phyloP scores from a whole-genome alignment of 2,329 filamentous ascomycete species.

The Lojkania enalia region DNA sequence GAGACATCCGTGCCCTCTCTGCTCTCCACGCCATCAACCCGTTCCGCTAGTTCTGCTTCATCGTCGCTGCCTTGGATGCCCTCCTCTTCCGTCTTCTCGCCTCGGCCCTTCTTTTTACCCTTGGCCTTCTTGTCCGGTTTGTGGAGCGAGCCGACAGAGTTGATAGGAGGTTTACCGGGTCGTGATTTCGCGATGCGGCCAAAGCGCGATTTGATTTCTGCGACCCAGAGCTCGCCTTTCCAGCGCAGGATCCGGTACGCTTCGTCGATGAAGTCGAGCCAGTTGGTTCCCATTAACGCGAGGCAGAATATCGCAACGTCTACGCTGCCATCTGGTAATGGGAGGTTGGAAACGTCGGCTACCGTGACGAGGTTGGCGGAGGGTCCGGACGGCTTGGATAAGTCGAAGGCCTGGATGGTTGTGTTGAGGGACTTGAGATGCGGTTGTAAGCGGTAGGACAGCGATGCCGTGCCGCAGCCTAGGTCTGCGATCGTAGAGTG shows the following conservation, averaged over 20 bases:
- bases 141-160: conserved; percentile 62
- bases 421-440: conserved; percentile 70
- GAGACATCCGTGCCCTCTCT: conserved; percentile 79
- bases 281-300: conserved; percentile 98
- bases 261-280: conserved; percentile 95
- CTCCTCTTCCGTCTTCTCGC: conserved; percentile 53
- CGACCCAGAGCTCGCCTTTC: conserved; percentile 95
- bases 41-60: conserved; percentile 63
- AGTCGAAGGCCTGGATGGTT: conserved; percentile 80
- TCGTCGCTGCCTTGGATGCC: conserved; percentile 55
- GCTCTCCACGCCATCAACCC: conserved; percentile 69
- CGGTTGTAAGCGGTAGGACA: conserved; percentile 69
- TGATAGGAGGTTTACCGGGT: conserved; percentile 55
- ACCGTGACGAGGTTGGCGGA: conserved; percentile 76
- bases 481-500: conserved; percentile 83
- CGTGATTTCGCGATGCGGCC: conserved; percentile 60
- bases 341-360: conserved; percentile 85
- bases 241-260: conserved; percentile 88
- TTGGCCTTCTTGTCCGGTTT: conserved; percentile 33
- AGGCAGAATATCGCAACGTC: conserved; percentile 95
- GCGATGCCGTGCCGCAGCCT: conserved; percentile 87
- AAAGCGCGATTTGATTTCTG: conserved; percentile 95
- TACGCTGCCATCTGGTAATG: conserved; percentile 71
- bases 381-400: conserved; percentile 74
- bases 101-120: conserved; percentile 51